Evolutionary conservation across 108 stramenopile species (phyloP).

Genomic region (Chaetoceros tenuissimus): DNA sequence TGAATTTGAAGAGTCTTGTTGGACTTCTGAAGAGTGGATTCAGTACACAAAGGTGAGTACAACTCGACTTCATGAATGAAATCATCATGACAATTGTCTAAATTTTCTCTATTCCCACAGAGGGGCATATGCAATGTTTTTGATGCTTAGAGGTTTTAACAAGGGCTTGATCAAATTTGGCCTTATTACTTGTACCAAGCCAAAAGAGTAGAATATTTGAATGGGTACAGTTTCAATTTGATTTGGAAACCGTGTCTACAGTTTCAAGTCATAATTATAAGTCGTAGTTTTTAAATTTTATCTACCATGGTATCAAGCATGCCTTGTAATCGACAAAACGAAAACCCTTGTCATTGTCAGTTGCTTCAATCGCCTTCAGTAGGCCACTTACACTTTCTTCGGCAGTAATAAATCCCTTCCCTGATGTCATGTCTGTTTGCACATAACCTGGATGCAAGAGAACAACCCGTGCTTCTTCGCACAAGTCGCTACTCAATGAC

Average conservation of each 20-base stretch:
- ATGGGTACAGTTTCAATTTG: not conserved
- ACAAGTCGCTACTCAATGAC: constrained; percentile 24
- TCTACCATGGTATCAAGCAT: constrained; percentile 14
- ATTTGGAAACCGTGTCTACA: too few species aligned
- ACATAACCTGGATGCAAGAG: constrained; percentile 15
- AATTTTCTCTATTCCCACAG: too few species aligned
- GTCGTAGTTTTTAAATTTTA: too few species aligned
- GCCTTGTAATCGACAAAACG: constrained; percentile 19
- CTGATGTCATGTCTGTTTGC: constrained; percentile 11
- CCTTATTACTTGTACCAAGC: constrained; percentile 75
- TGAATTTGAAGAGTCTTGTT: constrained; percentile 58
- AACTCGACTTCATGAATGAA: too few species aligned
- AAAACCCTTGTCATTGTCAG: constrained; percentile 7
- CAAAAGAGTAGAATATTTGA: constrained; percentile 15
- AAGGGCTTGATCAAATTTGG: constrained; percentile 85
- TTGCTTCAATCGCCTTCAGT: constrained; percentile 9
- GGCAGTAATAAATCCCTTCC: constrained; percentile 12
- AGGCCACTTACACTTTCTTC: constrained; percentile 13
- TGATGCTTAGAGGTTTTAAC: constrained; percentile 79
- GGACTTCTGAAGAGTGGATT: constrained; percentile 75
- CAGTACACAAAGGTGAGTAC: constrained; percentile 53
- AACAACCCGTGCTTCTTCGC: too few species aligned
- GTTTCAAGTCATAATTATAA: too few species aligned
- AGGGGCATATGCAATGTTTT: constrained; percentile 83
- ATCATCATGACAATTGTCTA: too few species aligned